Conservation (phyloP, 441 rosid genomes). For the Kokia cookei region DNA sequence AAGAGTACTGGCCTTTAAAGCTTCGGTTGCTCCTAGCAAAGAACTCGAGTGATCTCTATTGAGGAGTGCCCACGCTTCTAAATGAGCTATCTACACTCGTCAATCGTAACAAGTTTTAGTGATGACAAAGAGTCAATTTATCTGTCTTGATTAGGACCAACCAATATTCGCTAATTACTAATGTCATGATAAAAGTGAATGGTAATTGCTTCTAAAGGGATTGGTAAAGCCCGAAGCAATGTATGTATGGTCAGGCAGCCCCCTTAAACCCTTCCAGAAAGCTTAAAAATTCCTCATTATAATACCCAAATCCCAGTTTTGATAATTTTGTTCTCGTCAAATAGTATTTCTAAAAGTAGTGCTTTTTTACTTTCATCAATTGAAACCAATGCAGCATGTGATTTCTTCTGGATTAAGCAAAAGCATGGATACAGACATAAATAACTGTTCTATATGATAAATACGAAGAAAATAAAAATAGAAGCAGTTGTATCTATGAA, state of each 20-base stretch:
- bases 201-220: not conserved
- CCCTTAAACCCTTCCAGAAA: not conserved
- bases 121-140: not conserved
- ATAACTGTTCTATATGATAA: not conserved
- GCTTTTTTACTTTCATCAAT: not conserved
- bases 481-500: not conserved
- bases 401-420: not conserved
- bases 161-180: not conserved
- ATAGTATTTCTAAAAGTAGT: not conserved
- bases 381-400: not conserved
- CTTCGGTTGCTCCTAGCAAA: constrained; percentile 50
- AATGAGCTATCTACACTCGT: constrained; percentile 29
- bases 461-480: not conserved
- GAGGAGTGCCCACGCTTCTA: constrained; percentile 50
- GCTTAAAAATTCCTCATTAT: not conserved
- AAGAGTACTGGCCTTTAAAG: constrained; percentile 62
- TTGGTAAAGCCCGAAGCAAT: not conserved
- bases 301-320: not conserved
- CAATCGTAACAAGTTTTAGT: constrained; percentile 8
- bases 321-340: not conserved
- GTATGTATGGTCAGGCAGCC: not conserved
- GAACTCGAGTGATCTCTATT: constrained; percentile 47
- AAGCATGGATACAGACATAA: not conserved
- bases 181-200: not conserved
- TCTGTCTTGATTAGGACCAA: not conserved